Base-by-base conservation (phyloP, 495 filamentous ascomycete species). In the Lasiosphaeriaceae sp. region DNA sequence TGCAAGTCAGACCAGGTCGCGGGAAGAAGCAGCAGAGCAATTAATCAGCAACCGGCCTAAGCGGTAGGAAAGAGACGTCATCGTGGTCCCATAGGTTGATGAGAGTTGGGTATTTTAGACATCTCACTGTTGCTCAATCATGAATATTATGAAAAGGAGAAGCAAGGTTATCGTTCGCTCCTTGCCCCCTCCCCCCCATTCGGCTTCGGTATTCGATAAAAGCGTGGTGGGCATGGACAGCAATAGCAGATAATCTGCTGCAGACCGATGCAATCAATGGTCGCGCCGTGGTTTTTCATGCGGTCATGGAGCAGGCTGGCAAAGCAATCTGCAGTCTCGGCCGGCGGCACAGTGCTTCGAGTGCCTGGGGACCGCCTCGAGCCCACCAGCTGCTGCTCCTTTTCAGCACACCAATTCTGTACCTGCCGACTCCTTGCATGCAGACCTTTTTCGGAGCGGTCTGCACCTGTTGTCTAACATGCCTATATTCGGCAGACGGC, bases 271-370 rank as follows among this genome's bases (percentile, higher is more conserved):
- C 21, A 50, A 31, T 50, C 26, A 20, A 50, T 12, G 48, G 48
- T n/a, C 48, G 48, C 26, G 48, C 48, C 48, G 48, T 34, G 48
- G n/a, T 26, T 34, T 24, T 34, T 50, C 19, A 37, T 50, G 48
- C 48, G 14, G 39, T 17, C 14, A 43, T 43, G 39, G 39, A 43
- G 12, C 39, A 43, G 39, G 39, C 1, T 43, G 39, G 39, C 14
- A n/a, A 37, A 43, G 12, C 39, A 43, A 31, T 31, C 39, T 16
- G 5, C 12, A n/a, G 39, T 43, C 39, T 43, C 39, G 39, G 39
- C 39, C 39, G 34, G 39, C 39, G 39, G 39, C 39, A 43, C 39
- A 43, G 39, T 17, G 39, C 39, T 43, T 43, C 39, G 39, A 17
- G 39, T 43, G 39, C 39, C 39, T 43, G 39, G n/a, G 0, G 39